Percentiles rank a stretch among this genome's conserved stretches.
Evolutionary conservation across 768 basidiomycete genomes (phyloP).

Genomic region (Pleurotus salmoneostramineus): DNA sequence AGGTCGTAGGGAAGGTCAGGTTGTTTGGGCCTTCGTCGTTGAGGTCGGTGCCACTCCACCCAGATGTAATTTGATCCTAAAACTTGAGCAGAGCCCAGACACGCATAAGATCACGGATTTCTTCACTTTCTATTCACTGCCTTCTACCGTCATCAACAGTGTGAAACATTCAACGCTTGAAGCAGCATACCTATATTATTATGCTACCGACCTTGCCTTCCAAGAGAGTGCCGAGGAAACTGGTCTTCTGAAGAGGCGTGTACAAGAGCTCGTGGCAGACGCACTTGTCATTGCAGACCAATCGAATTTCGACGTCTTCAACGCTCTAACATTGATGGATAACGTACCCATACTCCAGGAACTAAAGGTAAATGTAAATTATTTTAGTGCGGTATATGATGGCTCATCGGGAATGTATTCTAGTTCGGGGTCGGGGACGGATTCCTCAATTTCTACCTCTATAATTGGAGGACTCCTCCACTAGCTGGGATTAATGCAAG

Average conservation of each 20-base stretch:
- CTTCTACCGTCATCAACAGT: constrained; percentile 85
- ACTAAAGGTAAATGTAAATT: constrained; percentile 54
- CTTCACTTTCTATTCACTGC: constrained; percentile 95
- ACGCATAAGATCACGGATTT: constrained; percentile 89
- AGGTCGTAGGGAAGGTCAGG: constrained; percentile 59
- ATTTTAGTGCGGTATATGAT: constrained; percentile 11
- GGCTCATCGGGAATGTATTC: constrained; percentile 3
- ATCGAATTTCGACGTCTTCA: constrained; percentile 94
- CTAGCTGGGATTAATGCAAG: constrained; percentile 66
- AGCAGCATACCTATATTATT: constrained; percentile 95
- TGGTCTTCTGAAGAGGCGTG: constrained; percentile 59
- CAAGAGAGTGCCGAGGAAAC: constrained; percentile 57
- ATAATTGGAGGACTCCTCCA: constrained; percentile 88
- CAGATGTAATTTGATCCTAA: not conserved
- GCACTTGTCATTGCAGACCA: constrained; percentile 77
- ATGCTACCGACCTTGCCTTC: constrained; percentile 79
- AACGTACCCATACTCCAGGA: constrained; percentile 80
- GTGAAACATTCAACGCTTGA: constrained; percentile 72
- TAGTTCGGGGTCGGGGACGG: constrained; percentile 96
- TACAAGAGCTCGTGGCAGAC: constrained; percentile 73
- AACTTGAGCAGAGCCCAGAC: constrained; percentile 61
- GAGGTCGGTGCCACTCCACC: constrained; percentile 51
- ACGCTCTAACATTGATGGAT: constrained; percentile 93
- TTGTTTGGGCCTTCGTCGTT: constrained; percentile 94
- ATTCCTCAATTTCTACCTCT: constrained; percentile 86